Percentiles rank a stretch among this genome's conserved stretches.
phyloP scores from a whole-genome alignment of 768 basidiomycete genomes.

The Trametes elegans region DNA sequence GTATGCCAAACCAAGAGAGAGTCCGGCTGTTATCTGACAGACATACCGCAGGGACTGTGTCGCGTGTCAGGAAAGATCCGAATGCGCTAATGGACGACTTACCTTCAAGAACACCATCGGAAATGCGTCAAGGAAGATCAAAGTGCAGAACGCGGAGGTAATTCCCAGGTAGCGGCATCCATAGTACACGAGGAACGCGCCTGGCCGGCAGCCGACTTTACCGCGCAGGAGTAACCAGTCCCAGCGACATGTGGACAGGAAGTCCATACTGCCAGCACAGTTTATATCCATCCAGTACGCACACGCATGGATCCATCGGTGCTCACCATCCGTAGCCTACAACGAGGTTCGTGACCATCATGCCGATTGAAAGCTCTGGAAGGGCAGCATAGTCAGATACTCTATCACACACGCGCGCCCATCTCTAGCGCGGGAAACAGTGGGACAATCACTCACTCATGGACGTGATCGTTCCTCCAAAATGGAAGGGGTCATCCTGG shows the following conservation, averaged over 20 bases:
- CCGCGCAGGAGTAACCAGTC: constrained; percentile 1
- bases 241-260: constrained; percentile 1
- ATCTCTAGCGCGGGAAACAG: not conserved
- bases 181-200: constrained; percentile 5
- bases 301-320: too few relatives aligned
- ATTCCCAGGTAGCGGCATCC: constrained; percentile 10
- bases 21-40: not conserved
- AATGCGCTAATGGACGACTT: not conserved
- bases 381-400: not conserved
- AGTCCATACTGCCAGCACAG: not conserved
- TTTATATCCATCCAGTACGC: too few relatives aligned
- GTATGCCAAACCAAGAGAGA: not conserved
- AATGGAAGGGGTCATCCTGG: constrained; percentile 7
- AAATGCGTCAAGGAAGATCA: constrained; percentile 1
- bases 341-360: constrained; percentile 4
- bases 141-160: not conserved
- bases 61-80: not conserved
- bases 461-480: not conserved
- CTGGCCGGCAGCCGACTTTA: constrained; percentile 1
- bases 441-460: not conserved
- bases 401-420: too few relatives aligned
- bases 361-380: not conserved
- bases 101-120: not conserved
- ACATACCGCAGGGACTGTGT: not conserved
- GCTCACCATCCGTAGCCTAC: constrained; percentile 9